Evolutionary conservation across 1,139 yeast species (phyloP), one percentile per base, ranked within the genome.

Genomic region (Pichia inconspicua): DNA sequence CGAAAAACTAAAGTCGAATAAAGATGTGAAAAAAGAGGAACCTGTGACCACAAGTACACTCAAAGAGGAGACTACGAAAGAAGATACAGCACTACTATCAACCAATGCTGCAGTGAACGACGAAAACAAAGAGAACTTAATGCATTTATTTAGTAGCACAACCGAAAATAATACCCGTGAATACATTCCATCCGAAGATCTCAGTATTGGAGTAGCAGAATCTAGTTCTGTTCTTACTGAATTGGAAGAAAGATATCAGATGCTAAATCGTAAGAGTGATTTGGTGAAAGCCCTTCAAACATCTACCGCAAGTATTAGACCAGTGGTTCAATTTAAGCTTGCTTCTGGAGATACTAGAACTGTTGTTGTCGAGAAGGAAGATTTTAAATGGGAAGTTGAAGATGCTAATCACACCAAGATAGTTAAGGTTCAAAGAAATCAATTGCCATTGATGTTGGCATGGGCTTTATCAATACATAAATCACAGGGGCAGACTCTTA

Each of bases 401-500:
- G 83, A 80, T 60, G 79, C 25, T 5, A 37, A 77, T 47, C 67
- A 71, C 40, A 82, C 80, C 28, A 68, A 66, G 36, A 72, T 77
- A 3, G 56, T 43, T 3, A 25, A 77, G 43, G 83, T 75, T 4
- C 67, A 78, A 15, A 71, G 95, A 54, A 67, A 70, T 0, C 96
- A 88, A 60, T 62, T 92, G 2, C 99, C 99, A 0, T 68, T 92
- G 46, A 83, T 89, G 58, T 69, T 90, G 17, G 96, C 98, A 0
- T 92, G 97, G 97, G 90, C 98, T 0, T 67, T 92, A 40, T 88
- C 97, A 0, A 90, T 92, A 45, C 99, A 92, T 64, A 92, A 92
- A 66, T 83, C 97, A 0, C 98, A 92, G 63, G 98, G 98, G 2
- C 98, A 94, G 64, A 90, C 98, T 0, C 68, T 92, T 44, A 84